phyloP scores from a whole-genome alignment of 2,329 filamentous ascomycete genomes.

The Tolypocladium inflatum region DNA sequence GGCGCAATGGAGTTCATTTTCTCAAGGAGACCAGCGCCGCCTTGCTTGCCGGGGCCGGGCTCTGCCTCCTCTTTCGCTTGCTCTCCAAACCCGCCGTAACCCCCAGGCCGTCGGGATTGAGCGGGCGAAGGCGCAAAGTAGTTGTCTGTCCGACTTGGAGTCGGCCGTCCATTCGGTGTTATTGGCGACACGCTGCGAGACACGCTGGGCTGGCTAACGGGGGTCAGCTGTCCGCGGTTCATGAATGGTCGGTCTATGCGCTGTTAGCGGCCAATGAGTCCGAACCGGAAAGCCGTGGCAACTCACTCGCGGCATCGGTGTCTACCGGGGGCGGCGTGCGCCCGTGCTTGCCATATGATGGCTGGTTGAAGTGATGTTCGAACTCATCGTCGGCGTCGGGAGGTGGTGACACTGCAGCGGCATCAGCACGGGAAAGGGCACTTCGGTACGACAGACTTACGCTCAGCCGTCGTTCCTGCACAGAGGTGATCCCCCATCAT shows the following conservation, averaged over 20 bases:
- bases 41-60: neutral
- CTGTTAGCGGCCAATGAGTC: neutral
- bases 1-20: conserved; percentile 58
- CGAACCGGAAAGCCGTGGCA: neutral
- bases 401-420: conserved; percentile 26
- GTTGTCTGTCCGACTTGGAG: conserved; percentile 32
- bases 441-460: conserved; percentile 20
- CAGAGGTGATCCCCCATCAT: conserved; percentile 82
- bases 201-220: conserved; percentile 49
- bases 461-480: conserved; percentile 35
- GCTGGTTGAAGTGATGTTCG: conserved; percentile 11
- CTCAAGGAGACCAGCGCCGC: conserved; percentile 35
- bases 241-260: conserved; percentile 24
- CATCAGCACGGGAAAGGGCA: neutral
- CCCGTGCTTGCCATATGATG: conserved; percentile 25
- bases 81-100: conserved; percentile 36
- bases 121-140: conserved; percentile 27
- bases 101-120: conserved; percentile 25
- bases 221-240: conserved; percentile 51
- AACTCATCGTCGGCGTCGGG: conserved; percentile 20
- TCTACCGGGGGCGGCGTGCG: conserved; percentile 39
- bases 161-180: conserved; percentile 38
- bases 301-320: conserved; percentile 43
- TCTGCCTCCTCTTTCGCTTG: conserved; percentile 1
- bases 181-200: conserved; percentile 56